Evolutionary conservation across 148 eudicot genomes (phyloP).

Genomic region (Rhododendron mucronatum): DNA sequence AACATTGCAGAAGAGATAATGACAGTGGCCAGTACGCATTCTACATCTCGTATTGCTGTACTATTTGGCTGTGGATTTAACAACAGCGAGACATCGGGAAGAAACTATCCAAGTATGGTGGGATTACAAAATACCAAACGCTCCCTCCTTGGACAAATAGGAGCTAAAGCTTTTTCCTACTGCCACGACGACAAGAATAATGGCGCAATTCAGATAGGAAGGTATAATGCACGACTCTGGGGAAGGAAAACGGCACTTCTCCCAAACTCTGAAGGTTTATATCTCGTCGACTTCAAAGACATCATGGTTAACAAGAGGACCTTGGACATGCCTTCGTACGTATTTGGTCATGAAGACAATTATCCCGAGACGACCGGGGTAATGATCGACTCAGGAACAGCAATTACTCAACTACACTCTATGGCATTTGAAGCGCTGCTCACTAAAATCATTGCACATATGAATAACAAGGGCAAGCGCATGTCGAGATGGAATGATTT

Average conservation of each 20-base stretch:
- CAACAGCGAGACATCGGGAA: no score
- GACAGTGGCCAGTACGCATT: neutral
- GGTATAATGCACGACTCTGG: neutral
- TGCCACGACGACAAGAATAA: neutral
- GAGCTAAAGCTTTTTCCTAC: no score
- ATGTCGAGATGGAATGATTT: neutral
- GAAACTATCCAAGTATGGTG: neutral
- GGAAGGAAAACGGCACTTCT: neutral
- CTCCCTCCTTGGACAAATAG: no score
- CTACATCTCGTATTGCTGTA: neutral
- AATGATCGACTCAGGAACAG: neutral
- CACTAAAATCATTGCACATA: neutral
- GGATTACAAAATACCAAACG: neutral
- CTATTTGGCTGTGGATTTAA: neutral
- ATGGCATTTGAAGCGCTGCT: neutral
- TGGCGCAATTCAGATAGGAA: neutral
- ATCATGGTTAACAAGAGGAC: neutral
- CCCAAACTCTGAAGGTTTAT: neutral
- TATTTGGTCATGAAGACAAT: neutral
- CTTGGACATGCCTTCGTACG: neutral
- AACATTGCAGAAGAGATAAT: neutral
- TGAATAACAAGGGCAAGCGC: neutral
- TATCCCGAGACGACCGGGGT: neutral
- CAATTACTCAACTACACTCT: neutral
- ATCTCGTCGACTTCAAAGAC: neutral